Evolutionary conservation across 257 asterid species (phyloP), one percentile per base, ranked within the genome.

Genomic region (Thymus mandschuricus): DNA sequence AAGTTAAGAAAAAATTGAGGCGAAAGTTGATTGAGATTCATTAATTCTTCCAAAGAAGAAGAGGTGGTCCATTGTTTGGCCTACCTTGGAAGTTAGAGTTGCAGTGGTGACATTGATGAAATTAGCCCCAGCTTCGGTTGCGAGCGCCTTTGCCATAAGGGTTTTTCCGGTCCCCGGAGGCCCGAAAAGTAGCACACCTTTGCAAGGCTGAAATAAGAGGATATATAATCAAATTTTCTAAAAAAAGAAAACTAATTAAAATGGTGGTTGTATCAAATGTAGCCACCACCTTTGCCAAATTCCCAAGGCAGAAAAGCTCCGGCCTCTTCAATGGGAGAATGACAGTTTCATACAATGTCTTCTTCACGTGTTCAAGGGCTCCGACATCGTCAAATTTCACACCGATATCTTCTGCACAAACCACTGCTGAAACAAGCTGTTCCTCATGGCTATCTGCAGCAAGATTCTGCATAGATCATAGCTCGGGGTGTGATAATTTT

Each of bases 141-240:
- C 52, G 1, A 56, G 15, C 3, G 62, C 98, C 80, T 93, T 93
- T 3, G 96, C 98, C 45, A 93, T 81, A 76, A 94, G 97, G 46
- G 98, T 91, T 83, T 94, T 94, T 60, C 98, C 98, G 33, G 96
- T 94, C 64, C 98, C 98, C 27, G 97, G 98, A 71, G 98, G 98
- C 15, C 98, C 98, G 74, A 91, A 91, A 54, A 94, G 97, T 75
- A 89, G 79, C 69, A 89, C 74, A n/a, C 96, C 96, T 76, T 86
- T 89, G 88, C 96, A 85, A 70, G 92, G 92, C 96, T 89, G 38
- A 35, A 35, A 35, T 1, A 1, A 35, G 4, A 35, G 4, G 5
- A 3, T 35, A 1, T 35, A 35, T 35, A 3, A 35, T 1, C 21
- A 21, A 21, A 21, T 21, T 21, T 21, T 0, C 21, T 21, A 21